These are phyloP conservation scores for Kwoniella pini DNA, from an alignment of 768 basidiomycete genomes.

Conservation along the genomic window DNA sequence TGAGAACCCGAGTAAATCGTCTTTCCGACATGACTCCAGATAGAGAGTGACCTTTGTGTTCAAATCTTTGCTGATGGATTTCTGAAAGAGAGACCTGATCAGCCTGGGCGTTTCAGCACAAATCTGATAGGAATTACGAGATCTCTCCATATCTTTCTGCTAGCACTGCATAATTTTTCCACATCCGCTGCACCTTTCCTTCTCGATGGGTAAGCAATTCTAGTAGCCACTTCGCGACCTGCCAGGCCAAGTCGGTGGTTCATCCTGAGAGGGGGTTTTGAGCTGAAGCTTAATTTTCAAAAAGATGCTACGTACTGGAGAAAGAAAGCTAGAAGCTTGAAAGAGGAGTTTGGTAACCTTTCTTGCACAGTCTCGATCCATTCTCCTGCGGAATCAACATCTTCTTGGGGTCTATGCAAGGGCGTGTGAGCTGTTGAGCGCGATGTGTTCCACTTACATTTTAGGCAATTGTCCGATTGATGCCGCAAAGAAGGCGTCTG, in stretches of 20 bases:
- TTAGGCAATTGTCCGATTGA: conserved; percentile 24
- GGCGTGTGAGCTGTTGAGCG: neutral
- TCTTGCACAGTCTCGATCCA: conserved; percentile 27
- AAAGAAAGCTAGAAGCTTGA: conserved; percentile 30
- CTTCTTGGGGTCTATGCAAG: conserved; percentile 16
- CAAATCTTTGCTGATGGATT: conserved; percentile 12
- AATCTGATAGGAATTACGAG: conserved; percentile 11
- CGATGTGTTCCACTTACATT: conserved; percentile 19
- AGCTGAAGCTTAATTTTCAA: neutral
- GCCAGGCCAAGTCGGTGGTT: conserved; percentile 25
- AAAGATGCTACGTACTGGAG: conserved; percentile 13
- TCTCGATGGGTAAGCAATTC: conserved; percentile 14
- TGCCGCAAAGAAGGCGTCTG: conserved; percentile 31
- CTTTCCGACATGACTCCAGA: conserved; percentile 6
- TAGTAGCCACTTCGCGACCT: conserved; percentile 19
- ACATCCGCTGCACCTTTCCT: conserved; percentile 28
- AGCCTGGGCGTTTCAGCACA: neutral
- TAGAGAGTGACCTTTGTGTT: conserved; percentile 2
- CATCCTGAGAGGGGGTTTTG: neutral
- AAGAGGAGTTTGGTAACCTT: conserved; percentile 21
- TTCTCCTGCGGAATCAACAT: conserved; percentile 24
- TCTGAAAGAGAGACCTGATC: neutral
- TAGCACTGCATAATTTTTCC: conserved; percentile 14
- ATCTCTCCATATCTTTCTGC: conserved; percentile 25
- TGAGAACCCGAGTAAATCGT: conserved; percentile 31